phyloP scores from a whole-genome alignment of 352 stramenopile species.

The Elongisporangium anandrum region DNA sequence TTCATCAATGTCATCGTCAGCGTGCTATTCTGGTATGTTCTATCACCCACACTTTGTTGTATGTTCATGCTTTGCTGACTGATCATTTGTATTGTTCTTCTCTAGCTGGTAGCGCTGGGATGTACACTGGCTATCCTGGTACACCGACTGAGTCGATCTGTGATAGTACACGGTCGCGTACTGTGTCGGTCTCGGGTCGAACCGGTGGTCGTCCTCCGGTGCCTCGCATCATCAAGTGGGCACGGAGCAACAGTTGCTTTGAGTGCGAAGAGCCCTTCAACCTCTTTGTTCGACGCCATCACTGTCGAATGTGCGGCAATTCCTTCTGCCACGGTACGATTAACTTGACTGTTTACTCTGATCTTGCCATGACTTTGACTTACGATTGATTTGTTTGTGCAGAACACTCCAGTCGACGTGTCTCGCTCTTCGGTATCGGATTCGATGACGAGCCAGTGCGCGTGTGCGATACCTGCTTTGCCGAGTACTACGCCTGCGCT shows the following conservation, averaged over 20 bases:
- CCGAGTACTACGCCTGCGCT: conserved; percentile 54
- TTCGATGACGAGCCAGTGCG: conserved; percentile 82
- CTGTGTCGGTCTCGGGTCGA: conserved; percentile 13
- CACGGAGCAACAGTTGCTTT: conserved; percentile 75
- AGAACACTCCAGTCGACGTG: conserved; percentile 74
- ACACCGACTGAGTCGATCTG: not conserved
- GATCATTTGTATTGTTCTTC: too few relatives aligned
- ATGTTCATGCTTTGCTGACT: too few relatives aligned
- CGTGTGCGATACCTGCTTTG: conserved; percentile 85
- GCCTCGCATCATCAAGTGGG: conserved; percentile 78
- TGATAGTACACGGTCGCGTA: conserved; percentile 11
- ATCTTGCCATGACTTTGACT: not conserved
- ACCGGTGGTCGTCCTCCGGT: conserved; percentile 14
- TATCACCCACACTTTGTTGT: not conserved
- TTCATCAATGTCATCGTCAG: not conserved
- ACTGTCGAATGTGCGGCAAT: conserved; percentile 85
- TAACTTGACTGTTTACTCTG: conserved; percentile 3
- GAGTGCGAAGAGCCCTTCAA: conserved; percentile 83
- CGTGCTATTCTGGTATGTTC: not conserved
- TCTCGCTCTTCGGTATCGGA: conserved; percentile 71
- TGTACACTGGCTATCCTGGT: not conserved
- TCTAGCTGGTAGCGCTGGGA: not conserved
- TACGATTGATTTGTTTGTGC: conserved; percentile 1
- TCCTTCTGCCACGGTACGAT: conserved; percentile 72
- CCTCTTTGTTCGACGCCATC: conserved; percentile 77